Evolutionary conservation across 2,329 filamentous ascomycete genomes (phyloP).

Genomic region (Aspergillus brunneoviolaceus): DNA sequence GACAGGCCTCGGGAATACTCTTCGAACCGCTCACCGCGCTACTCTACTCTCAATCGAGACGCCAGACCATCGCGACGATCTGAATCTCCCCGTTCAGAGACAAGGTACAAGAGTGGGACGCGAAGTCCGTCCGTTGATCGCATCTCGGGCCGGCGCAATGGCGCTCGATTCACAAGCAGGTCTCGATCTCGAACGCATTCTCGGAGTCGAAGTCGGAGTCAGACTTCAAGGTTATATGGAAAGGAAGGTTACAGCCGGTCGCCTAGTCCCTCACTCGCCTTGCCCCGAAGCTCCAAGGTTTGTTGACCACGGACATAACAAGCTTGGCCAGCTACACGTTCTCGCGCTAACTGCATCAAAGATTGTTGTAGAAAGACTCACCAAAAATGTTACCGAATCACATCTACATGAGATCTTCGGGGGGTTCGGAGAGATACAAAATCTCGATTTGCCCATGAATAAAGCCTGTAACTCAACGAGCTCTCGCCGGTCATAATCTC

Average conservation of each 20-base stretch:
- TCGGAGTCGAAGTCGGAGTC: slow-evolving; percentile 34
- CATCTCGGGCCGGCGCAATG: slow-evolving; percentile 27
- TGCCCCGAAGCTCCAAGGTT: slow-evolving; percentile 41
- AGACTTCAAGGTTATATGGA: slow-evolving; percentile 33
- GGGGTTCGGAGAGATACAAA: slow-evolving; percentile 78
- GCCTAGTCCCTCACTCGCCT: slow-evolving; percentile 24
- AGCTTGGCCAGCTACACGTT: too few relatives aligned
- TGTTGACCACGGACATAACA: background rate
- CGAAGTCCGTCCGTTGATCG: slow-evolving; percentile 28
- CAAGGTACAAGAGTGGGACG: slow-evolving; percentile 29
- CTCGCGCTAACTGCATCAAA: slow-evolving; percentile 38
- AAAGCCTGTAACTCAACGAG: slow-evolving; percentile 63
- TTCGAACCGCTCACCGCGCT: slow-evolving; percentile 24
- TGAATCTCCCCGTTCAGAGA: slow-evolving; percentile 35
- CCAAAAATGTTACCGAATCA: slow-evolving; percentile 86
- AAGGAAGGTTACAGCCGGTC: slow-evolving; percentile 32
- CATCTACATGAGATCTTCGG: slow-evolving; percentile 93
- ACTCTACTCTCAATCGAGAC: slow-evolving; percentile 23
- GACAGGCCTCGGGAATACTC: slow-evolving; percentile 28
- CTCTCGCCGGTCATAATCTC: background rate
- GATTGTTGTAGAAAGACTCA: slow-evolving; percentile 95
- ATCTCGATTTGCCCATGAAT: slow-evolving; percentile 88
- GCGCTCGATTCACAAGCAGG: slow-evolving; percentile 26
- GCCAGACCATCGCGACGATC: slow-evolving; percentile 32
- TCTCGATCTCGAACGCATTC: slow-evolving; percentile 32